Conservation (phyloP, 805 yeast species). For the Dipodascus albidus region DNA sequence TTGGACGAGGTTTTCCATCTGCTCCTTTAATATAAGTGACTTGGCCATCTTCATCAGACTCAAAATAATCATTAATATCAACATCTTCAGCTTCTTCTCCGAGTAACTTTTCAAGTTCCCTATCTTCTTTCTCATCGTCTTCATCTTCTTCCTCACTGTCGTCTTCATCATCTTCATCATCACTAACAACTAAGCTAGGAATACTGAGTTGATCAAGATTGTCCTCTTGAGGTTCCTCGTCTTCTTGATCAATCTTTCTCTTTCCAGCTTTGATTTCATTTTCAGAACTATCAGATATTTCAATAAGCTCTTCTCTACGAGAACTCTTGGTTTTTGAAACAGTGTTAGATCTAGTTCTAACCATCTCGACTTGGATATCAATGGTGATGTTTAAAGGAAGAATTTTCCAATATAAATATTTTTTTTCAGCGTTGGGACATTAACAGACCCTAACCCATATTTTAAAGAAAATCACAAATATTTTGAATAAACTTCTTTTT, state of each 20-base stretch:
- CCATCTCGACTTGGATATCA: neutral
- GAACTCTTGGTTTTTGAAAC: neutral
- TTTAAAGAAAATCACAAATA: neutral
- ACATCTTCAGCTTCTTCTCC: constrained; percentile 35
- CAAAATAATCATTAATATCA: constrained; percentile 21
- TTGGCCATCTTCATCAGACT: constrained; percentile 29
- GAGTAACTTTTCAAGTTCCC: constrained; percentile 15
- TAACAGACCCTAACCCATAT: neutral
- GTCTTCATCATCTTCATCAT: constrained; percentile 13
- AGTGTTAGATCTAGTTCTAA: neutral
- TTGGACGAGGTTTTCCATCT: constrained; percentile 70
- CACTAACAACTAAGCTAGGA: constrained; percentile 3
- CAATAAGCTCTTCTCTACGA: neutral
- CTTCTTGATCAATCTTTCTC: constrained; percentile 7
- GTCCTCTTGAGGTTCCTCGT: constrained; percentile 16
- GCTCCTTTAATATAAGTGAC: constrained; percentile 28
- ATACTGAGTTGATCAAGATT: neutral
- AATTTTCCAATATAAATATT: neutral
- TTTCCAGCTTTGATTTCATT: constrained; percentile 1
- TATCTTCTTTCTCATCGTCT: constrained; percentile 12
- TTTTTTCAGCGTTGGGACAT: neutral
- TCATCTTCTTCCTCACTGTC: constrained; percentile 21
- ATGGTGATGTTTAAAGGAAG: neutral
- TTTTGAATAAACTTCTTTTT: neutral
- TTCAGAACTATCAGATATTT: constrained; percentile 9